Evolutionary conservation across 1,284 basidiomycete genomes (phyloP), one percentile per base, ranked within the genome.

Genomic region (Prillingera fragicola): DNA sequence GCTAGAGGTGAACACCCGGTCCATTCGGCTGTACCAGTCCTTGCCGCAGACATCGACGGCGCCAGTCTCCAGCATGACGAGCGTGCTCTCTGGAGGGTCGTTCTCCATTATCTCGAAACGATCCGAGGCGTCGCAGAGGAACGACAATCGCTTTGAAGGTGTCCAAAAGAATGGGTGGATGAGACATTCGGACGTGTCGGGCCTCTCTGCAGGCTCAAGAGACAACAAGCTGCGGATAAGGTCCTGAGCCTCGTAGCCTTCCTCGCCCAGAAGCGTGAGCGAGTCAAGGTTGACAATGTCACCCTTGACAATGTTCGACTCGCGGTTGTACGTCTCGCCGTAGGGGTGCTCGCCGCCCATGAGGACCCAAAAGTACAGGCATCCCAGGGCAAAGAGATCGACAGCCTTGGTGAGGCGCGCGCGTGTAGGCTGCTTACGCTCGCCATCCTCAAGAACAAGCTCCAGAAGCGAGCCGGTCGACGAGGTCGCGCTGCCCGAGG

Each of bases 141-240:
- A 99, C 36, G 80, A 82, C 3, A 99, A 75, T 26, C 92, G 80
- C 55, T 86, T 83, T 12, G 78, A 82, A 0, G 91, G 75, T 49
- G 87, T 83, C 95, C 94, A 99, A 76, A 97, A 99, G 76, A 89
- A 95, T 0, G 94, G 94, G 70, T 98, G 92, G 19, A 85, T 75
- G 15, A 97, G 76, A 63, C 87, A 88, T 26, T 81, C 81, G 10
- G 80, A 80, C 4, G 92, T 95, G 51, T 89, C 84, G 0, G 92
- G 94, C 86, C 90, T 75, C 46, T 78, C 75, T 34, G 75, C 75
- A 4, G 89, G 81, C 48, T 89, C 82, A 15, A 80, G 78, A 52
- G 80, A 77, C 39, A 95, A 72, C 84, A 96, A 88, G 46, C 67
- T 69, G 33, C 67, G 70, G 52, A 95, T 87, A 49, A 96, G 70